phyloP scores from a whole-genome alignment of 768 basidiomycete genomes.

The Pleurotus salmoneostramineus region DNA sequence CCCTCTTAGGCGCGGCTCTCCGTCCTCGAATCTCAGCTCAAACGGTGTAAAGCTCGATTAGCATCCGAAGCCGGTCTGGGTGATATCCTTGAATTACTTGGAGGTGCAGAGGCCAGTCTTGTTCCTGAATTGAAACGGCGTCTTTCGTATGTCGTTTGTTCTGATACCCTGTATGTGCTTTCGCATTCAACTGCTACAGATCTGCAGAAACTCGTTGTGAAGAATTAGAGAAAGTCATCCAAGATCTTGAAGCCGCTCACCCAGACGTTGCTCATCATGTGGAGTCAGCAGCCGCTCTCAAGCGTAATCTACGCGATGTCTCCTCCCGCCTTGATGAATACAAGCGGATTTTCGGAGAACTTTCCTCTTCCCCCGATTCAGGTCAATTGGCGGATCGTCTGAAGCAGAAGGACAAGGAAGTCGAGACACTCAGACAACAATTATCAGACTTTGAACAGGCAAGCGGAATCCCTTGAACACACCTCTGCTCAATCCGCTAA shows the following conservation, averaged over 20 bases:
- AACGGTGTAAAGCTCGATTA: constrained; percentile 68
- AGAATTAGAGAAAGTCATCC: constrained; percentile 52
- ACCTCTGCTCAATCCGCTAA: background rate
- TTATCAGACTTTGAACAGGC: constrained; percentile 66
- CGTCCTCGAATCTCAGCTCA: constrained; percentile 68
- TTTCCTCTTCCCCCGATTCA: constrained; percentile 49
- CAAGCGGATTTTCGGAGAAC: constrained; percentile 58
- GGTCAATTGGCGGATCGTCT: constrained; percentile 50
- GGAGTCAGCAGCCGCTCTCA: constrained; percentile 44
- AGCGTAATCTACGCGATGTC: constrained; percentile 41
- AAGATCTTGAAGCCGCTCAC: constrained; percentile 40
- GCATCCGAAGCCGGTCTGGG: constrained; percentile 70
- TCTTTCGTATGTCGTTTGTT: constrained; percentile 43
- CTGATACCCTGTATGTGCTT: background rate
- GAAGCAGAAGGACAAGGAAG: constrained; percentile 63
- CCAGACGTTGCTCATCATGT: constrained; percentile 51
- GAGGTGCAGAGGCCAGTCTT: constrained; percentile 51
- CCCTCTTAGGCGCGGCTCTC: constrained; percentile 62
- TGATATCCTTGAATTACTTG: constrained; percentile 70
- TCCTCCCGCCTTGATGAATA: constrained; percentile 55
- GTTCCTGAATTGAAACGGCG: constrained; percentile 44
- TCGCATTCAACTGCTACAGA: constrained; percentile 27
- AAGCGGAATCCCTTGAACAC: constrained; percentile 14
- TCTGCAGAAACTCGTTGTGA: constrained; percentile 43
- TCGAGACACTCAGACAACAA: constrained; percentile 57